Base-by-base conservation (phyloP, 2,329 filamentous ascomycete species). In the Aspergillus fischeri region DNA sequence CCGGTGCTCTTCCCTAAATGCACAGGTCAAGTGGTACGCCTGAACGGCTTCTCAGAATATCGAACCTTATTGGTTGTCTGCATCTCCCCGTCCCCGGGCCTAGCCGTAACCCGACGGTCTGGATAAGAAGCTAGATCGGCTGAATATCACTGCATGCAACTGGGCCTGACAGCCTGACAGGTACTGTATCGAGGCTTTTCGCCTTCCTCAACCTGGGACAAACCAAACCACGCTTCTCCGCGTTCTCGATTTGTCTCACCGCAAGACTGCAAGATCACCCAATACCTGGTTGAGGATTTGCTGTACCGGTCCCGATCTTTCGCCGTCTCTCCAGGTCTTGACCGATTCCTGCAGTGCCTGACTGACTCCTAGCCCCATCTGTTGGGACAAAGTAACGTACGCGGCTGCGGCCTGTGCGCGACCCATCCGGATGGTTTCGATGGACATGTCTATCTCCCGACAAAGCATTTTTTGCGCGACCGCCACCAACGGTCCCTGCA, bases 251-350 rank as follows among this genome's bases (percentile, higher is more conserved):
- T 25, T 55, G 51, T 51, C 45, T 52, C 51, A 45, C 56, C 49
- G 35, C 27, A 44, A 49, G 51, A 47, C 27, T 6, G 44, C 21
- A 14, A 60, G 21, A 42, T 62, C 57, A 29, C 50, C 61, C 54
- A 73, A 57, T 54, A 67, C 67, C 61, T 72, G 65, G 50, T 73
- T 71, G 4, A 77, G 65, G 24, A 71, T 57, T 32, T 67, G 66
- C 51, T 69, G 71, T 20, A 77, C 67, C 50, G 68, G 64, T 29
- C 65, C 70, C 51, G 76, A 77, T 67, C 77, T 64, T 61, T 79
- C 77, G 45, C 62, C 61, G 20, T 65, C 63, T 49, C 70, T 65
- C 77, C 77, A 79, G 25, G 54, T 51, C 53, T 62, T 60, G 35
- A 77, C 57, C 44, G 47, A 51, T 49, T 59, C 57, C 27, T 59